Conservation (phyloP, 2,329 filamentous ascomycete species). For the Graphium sp. region DNA sequence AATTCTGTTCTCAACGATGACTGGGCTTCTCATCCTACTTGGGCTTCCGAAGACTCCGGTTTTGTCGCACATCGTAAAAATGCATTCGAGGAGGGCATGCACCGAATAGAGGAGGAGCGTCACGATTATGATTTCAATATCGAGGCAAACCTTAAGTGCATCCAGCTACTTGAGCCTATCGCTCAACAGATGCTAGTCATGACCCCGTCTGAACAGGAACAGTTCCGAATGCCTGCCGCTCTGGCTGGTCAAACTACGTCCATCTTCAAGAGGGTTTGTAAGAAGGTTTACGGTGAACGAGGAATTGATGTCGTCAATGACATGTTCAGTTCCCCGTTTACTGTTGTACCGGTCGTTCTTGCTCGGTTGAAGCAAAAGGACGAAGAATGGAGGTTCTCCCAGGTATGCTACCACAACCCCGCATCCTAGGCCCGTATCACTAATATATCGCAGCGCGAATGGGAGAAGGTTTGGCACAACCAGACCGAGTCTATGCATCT, state of each 20-base stretch:
- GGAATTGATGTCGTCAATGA: conserved; percentile 76
- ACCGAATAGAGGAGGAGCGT: conserved; percentile 92
- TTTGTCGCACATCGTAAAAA: conserved; percentile 98
- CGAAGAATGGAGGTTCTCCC: conserved; percentile 93
- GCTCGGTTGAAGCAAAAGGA: conserved; percentile 87
- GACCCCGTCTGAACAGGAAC: conserved; percentile 51
- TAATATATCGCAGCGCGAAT: conserved; percentile 61
- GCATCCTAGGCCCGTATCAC: too few relatives aligned
- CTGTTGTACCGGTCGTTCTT: conserved; percentile 76
- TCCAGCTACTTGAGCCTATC: conserved; percentile 88
- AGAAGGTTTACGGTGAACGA: conserved; percentile 90
- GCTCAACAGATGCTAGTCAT: conserved; percentile 79
- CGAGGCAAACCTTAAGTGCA: conserved; percentile 84
- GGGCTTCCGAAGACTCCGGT: conserved; percentile 94
- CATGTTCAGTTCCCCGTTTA: conserved; percentile 69
- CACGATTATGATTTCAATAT: conserved; percentile 99
- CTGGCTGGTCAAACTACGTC: conserved; percentile 88
- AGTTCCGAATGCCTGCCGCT: conserved; percentile 65
- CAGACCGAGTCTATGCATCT: conserved; percentile 92
- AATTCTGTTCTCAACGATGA: conserved; percentile 88
- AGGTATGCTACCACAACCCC: conserved; percentile 30
- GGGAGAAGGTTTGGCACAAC: conserved; percentile 97
- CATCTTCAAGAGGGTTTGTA: conserved; percentile 92
- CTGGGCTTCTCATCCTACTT: conserved; percentile 96
- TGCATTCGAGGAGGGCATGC: conserved; percentile 79